Percentiles rank a stretch among this genome's conserved stretches.
Conservation (phyloP, 139 green algal species). For the Auxenochlorella pyrenoidosa region DNA sequence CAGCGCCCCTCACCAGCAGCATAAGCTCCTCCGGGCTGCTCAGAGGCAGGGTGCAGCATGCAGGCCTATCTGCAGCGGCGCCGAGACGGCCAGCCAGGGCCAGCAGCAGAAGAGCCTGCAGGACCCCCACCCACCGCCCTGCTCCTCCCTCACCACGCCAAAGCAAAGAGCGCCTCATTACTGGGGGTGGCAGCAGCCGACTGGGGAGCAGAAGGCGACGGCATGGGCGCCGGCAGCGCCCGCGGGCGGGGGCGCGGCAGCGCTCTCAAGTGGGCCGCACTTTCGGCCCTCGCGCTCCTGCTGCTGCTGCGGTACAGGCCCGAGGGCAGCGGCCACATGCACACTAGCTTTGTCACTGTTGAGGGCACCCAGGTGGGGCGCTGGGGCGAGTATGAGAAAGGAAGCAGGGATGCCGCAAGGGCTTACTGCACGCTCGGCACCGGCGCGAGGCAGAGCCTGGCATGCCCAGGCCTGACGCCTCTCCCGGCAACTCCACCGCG, state of each 20-base stretch:
- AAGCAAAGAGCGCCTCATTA: neutral
- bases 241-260: neutral
- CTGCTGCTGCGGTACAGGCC: neutral
- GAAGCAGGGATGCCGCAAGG: too few species aligned
- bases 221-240: neutral
- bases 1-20: too few species aligned
- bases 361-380: constrained; percentile 8
- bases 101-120: neutral
- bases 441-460: too few species aligned
- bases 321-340: neutral
- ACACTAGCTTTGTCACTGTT: neutral
- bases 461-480: too few species aligned
- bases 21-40: too few species aligned
- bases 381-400: too few species aligned
- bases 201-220: neutral
- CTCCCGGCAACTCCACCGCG: too few species aligned
- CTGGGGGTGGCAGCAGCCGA: neutral
- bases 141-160: neutral
- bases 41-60: too few species aligned
- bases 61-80: too few species aligned
- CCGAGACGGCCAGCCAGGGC: neutral
- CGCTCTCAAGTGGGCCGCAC: neutral
- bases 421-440: too few species aligned
- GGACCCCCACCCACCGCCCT: too few species aligned
- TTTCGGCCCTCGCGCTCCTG: neutral